phyloP scores from a whole-genome alignment of 257 asterid genomes.

The Nicotiana undulata region DNA sequence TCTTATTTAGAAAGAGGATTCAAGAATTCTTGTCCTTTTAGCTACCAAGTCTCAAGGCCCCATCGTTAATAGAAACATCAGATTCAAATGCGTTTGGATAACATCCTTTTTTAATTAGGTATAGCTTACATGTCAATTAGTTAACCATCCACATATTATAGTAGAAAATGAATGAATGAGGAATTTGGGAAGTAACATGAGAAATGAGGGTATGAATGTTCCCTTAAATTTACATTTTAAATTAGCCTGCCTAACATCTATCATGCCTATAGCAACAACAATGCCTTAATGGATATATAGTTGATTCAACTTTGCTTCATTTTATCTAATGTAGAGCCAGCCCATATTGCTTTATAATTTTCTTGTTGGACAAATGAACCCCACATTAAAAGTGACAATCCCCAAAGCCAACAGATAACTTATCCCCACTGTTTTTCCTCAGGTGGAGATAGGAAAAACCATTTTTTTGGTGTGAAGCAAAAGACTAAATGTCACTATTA shows the following conservation, averaged over 20 bases:
- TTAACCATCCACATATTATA: not conserved
- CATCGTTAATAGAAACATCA: not conserved
- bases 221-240: too few species aligned
- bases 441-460: not conserved
- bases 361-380: not conserved
- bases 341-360: not conserved
- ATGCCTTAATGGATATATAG: not conserved
- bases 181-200: not conserved
- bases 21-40: not conserved
- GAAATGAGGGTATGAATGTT: not conserved
- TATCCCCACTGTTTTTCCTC: not conserved
- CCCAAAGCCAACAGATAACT: not conserved
- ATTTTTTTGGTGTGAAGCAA: not conserved
- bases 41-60: not conserved
- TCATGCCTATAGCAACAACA: too few species aligned
- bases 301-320: not conserved
- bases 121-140: not conserved
- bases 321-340: not conserved
- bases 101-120: not conserved
- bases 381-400: not conserved
- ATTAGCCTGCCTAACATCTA: not conserved
- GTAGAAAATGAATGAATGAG: too few species aligned
- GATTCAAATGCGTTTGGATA: too few species aligned
- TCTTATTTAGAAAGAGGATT: not conserved
- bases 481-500: too few species aligned